These are phyloP conservation scores for Hymenoscyphus scutula DNA, from an alignment of 2,329 filamentous ascomycete species.

Conservation along the genomic window DNA sequence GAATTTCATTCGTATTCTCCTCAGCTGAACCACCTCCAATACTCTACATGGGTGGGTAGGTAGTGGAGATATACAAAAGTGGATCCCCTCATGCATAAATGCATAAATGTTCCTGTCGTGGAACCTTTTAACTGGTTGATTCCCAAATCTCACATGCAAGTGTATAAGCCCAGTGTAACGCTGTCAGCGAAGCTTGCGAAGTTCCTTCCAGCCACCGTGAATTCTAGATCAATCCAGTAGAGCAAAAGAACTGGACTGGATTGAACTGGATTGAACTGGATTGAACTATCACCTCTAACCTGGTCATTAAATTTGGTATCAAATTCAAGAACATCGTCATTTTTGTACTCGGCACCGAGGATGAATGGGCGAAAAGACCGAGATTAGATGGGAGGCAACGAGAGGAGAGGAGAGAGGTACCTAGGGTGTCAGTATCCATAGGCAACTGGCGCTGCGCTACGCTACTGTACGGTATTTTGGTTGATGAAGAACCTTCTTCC, in stretches of 20 bases:
- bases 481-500: too few relatives aligned
- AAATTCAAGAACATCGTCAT: neutral
- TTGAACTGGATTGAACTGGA: too few relatives aligned
- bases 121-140: constrained; percentile 11
- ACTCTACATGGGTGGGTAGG: neutral
- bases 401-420: too few relatives aligned
- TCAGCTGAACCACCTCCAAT: too few relatives aligned
- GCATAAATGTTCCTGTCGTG: constrained; percentile 16
- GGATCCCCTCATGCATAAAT: neutral
- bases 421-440: neutral
- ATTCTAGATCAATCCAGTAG: neutral
- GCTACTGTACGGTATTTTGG: too few relatives aligned
- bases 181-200: neutral
- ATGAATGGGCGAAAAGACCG: neutral
- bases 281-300: too few relatives aligned
- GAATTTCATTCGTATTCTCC: too few relatives aligned
- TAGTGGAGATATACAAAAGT: too few relatives aligned
- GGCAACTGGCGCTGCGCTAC: neutral
- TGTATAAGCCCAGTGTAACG: neutral
- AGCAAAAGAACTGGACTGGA: too few relatives aligned
- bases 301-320: too few relatives aligned
- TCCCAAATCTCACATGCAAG: constrained; percentile 11
- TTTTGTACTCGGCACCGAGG: too few relatives aligned
- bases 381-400: too few relatives aligned
- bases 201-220: neutral